Percentiles rank a stretch among this genome's conserved stretches.
phyloP scores from a whole-genome alignment of 345 rosid species.

The Mangifera indica region DNA sequence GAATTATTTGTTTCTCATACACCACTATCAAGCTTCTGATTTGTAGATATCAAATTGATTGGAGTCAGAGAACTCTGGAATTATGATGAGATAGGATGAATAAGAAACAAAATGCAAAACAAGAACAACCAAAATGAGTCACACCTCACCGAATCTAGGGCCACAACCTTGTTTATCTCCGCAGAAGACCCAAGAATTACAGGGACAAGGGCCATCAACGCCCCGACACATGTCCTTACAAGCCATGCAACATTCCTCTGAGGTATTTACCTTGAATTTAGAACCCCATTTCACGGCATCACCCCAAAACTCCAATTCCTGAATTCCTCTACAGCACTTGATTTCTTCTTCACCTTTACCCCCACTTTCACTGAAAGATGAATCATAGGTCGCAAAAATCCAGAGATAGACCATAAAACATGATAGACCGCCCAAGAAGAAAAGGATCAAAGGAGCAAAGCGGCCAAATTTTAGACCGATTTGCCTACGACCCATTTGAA shows the following conservation, averaged over 20 bases:
- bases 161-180: conserved; percentile 38
- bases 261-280: conserved; percentile 38
- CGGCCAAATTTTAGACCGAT: conserved; percentile 27
- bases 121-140: background rate
- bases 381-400: conserved; percentile 23
- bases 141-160: conserved; percentile 46
- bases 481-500: conserved; percentile 35
- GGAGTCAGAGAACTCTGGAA: background rate
- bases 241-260: conserved; percentile 42
- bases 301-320: conserved; percentile 50
- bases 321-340: conserved; percentile 41
- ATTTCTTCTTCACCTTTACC: conserved; percentile 12
- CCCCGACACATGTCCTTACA: conserved; percentile 39
- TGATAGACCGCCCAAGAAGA: conserved; percentile 27
- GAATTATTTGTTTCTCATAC: background rate
- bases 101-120: background rate
- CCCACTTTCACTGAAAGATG: background rate
- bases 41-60: background rate
- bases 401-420: conserved; percentile 29
- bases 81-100: background rate
- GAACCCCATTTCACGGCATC: conserved; percentile 50
- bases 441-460: conserved; percentile 22
- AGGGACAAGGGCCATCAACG: conserved; percentile 34
- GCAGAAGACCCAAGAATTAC: conserved; percentile 53
- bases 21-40: background rate